A percentile compares a stretch with the other conserved stretches of the same genome.
Evolutionary conservation across 768 basidiomycete genomes (phyloP).

Genomic region (Lactifluus rugatus): DNA sequence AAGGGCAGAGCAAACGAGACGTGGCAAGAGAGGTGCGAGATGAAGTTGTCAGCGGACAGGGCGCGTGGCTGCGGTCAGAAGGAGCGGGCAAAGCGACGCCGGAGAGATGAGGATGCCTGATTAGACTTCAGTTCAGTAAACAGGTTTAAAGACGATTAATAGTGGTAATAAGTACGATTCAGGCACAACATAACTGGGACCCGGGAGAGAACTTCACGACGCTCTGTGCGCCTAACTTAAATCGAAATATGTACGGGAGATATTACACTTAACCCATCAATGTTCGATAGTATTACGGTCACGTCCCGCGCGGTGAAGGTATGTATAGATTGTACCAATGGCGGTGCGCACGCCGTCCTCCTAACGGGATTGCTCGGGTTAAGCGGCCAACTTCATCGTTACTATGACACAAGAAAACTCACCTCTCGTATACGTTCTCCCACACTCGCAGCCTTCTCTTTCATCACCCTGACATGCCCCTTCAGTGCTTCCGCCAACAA

Average conservation of each 20-base stretch:
- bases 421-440: constrained; percentile 36
- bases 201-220: not conserved
- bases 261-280: not conserved
- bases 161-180: no score
- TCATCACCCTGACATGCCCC: constrained; percentile 39
- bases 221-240: not conserved
- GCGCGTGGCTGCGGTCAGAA: no score
- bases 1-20: no score
- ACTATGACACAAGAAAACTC: constrained; percentile 8
- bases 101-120: no score
- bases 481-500: not conserved
- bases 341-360: constrained; percentile 53
- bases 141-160: no score
- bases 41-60: no score
- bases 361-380: constrained; percentile 22
- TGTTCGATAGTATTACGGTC: constrained; percentile 19
- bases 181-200: not conserved
- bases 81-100: no score
- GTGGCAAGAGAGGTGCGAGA: no score
- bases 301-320: constrained; percentile 33
- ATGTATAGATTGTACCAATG: constrained; percentile 44
- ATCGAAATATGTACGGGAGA: not conserved
- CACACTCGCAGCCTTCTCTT: constrained; percentile 44
- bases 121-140: no score
- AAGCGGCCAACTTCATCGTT: not conserved